Evolutionary conservation across 139 green algal species (phyloP), one percentile per base, ranked within the genome.

Genomic region (Astrephomene gubernaculifera): DNA sequence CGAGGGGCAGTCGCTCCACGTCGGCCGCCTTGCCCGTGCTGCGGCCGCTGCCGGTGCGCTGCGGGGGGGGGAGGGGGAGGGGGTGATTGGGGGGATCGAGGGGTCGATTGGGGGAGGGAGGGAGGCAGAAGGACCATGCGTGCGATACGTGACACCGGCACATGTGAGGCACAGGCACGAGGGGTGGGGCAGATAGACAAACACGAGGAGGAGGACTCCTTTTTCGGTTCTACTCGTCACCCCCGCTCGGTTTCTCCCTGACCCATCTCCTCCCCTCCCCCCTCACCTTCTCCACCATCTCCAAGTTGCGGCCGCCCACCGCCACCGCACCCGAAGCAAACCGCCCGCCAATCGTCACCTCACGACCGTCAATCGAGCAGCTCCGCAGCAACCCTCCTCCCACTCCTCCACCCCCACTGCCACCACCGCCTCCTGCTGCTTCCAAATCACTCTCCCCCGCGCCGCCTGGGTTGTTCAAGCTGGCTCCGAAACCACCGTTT

Each of bases 31-130:
- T 74, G 78, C 39, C 33, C 31, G 22, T 12, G 61, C 61, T 67
- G 67, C 67, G 67, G 27, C 80, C 80, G 68, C 80, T 86, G 49
- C 63, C 79, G 67, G 43, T 75, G 43, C 79, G 84, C 84, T 89
- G 80, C 36, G 24, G 53, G 5, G 44, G 57, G 19, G 22, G 22
- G 19, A 53, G 25, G 39, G 39, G 38, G 4, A 22, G 24, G 68
- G 35, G n/a, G 68, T 74, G 3, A 8, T 3, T 14, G 68, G 22
- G 4, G 8, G 21, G 2, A 39, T 5, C 61, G 39, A 29, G 35
- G 35, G 35, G 35, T n/a, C n/a, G n/a, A n/a, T n/a, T n/a, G n/a
- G n/a, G n/a, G n/a, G n/a, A n/a, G n/a, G n/a, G n/a, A n/a, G n/a
- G n/a, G n/a, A n/a, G n/a, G n/a, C n/a, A n/a, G n/a, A n/a, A n/a